Evolutionary conservation across 2,329 filamentous ascomycete genomes (phyloP).

Genomic region (Parascedosporium putredinis): DNA sequence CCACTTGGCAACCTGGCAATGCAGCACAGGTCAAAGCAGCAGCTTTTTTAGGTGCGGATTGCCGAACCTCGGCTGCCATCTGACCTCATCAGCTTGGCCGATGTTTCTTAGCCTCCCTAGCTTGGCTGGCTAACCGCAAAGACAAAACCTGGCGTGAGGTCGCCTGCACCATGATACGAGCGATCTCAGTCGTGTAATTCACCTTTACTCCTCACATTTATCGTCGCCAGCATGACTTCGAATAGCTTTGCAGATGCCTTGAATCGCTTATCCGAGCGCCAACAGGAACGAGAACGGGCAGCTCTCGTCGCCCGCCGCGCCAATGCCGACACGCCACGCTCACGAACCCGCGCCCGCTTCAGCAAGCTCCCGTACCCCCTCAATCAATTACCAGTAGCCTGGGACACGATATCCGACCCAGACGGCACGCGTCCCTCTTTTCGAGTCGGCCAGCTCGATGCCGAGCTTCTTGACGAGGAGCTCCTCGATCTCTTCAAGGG

Average conservation of each 20-base stretch:
- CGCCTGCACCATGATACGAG: neutral
- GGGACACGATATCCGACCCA: constrained; percentile 62
- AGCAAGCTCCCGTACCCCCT: constrained; percentile 53
- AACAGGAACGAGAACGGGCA: constrained; percentile 57
- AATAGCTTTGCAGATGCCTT: constrained; percentile 80
- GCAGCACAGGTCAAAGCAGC: neutral
- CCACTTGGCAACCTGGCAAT: neutral
- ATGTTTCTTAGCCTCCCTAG: neutral
- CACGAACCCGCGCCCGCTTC: constrained; percentile 42
- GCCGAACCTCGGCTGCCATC: constrained; percentile 5
- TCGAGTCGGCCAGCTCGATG: constrained; percentile 90
- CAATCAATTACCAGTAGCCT: constrained; percentile 47
- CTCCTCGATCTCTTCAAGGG: constrained; percentile 73
- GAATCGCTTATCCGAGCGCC: constrained; percentile 72
- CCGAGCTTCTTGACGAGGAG: constrained; percentile 89
- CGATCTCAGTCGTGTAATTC: neutral
- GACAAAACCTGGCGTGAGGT: neutral
- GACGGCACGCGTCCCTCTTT: constrained; percentile 78
- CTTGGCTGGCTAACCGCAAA: neutral
- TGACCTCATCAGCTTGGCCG: neutral
- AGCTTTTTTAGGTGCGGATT: neutral
- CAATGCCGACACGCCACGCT: constrained; percentile 26
- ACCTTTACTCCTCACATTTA: neutral
- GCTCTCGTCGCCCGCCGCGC: constrained; percentile 48
- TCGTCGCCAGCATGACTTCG: constrained; percentile 34